Evolutionary conservation across 2,329 filamentous ascomycete species (phyloP).

Genomic region (Venturia asperata): DNA sequence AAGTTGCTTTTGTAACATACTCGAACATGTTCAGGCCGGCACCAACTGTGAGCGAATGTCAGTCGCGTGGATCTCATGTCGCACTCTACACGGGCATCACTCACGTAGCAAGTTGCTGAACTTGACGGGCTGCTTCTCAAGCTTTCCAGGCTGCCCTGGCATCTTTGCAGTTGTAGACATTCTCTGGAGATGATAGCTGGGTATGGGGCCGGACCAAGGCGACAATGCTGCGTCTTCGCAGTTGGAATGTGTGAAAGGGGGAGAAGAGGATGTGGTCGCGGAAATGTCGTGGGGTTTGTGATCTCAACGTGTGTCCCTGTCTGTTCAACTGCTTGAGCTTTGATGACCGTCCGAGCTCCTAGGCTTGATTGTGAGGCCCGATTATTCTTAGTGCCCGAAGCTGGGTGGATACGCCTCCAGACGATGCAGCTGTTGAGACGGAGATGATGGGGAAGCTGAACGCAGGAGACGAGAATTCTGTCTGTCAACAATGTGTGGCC

Average conservation of each 20-base stretch:
- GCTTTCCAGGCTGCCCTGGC: constrained; percentile 11
- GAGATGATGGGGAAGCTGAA: neutral
- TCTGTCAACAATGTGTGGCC: neutral
- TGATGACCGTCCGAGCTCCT: neutral
- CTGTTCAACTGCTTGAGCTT: neutral
- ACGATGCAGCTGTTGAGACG: constrained; percentile 1
- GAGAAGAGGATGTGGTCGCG: neutral
- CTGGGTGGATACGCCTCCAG: neutral
- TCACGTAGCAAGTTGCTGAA: constrained; percentile 90
- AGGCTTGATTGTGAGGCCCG: neutral
- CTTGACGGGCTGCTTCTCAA: constrained; percentile 65
- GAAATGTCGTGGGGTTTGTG: neutral
- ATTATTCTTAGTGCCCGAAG: constrained; percentile 1
- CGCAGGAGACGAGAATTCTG: neutral
- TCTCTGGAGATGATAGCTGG: constrained; percentile 7
- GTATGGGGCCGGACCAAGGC: constrained; percentile 20
- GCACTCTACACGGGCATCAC: constrained; percentile 27
- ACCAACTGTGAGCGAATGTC: constrained; percentile 51
- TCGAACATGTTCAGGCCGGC: constrained; percentile 95
- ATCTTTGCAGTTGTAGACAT: constrained; percentile 7
- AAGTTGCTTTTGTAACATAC: constrained; percentile 38
- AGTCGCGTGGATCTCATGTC: constrained; percentile 23
- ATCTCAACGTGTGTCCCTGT: constrained; percentile 7
- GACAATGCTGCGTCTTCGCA: constrained; percentile 16
- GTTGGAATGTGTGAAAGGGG: neutral